phyloP scores from a whole-genome alignment of 2,329 filamentous ascomycete species.

The Colletotrichum sp. region DNA sequence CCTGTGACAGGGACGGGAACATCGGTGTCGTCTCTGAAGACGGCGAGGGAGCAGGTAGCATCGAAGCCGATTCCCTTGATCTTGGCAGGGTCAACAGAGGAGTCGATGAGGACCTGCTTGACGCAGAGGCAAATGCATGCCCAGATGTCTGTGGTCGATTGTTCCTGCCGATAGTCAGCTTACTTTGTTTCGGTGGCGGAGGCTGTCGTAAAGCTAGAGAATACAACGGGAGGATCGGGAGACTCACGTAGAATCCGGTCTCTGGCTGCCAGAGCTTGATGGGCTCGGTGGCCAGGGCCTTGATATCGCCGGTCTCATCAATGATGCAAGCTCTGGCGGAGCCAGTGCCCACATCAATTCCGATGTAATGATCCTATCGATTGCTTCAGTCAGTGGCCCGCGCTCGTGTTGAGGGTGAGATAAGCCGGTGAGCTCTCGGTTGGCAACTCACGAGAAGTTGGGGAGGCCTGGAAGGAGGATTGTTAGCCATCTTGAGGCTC shows the following conservation, averaged over 20 bases:
- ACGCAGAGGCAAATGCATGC: slow-evolving; percentile 90
- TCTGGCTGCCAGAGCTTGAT: slow-evolving; percentile 84
- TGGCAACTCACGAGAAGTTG: slow-evolving; percentile 16
- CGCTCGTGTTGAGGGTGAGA: no score
- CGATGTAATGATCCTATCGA: slow-evolving; percentile 68
- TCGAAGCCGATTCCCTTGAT: slow-evolving; percentile 96
- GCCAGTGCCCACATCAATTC: slow-evolving; percentile 95
- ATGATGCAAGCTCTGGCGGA: slow-evolving; percentile 96
- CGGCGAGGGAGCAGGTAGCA: slow-evolving; percentile 95
- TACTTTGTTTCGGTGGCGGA: background rate
- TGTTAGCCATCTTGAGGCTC: background rate
- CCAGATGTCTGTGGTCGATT: slow-evolving; percentile 99
- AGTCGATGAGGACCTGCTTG: slow-evolving; percentile 80
- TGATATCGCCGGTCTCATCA: slow-evolving; percentile 88
- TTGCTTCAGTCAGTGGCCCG: background rate
- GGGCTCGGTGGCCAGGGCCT: slow-evolving; percentile 73
- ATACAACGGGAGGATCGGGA: background rate
- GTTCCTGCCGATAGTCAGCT: slow-evolving; percentile 63
- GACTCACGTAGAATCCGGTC: slow-evolving; percentile 72
- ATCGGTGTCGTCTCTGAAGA: slow-evolving; percentile 88
- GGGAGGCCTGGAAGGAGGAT: background rate
- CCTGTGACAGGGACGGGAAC: slow-evolving; percentile 91
- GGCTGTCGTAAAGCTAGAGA: background rate
- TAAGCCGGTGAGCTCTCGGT: background rate
- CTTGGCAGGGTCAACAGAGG: slow-evolving; percentile 74